Evolutionary conservation across 75 land plant species (phyloP).

Genomic region (Selaginella moellendorffii): DNA sequence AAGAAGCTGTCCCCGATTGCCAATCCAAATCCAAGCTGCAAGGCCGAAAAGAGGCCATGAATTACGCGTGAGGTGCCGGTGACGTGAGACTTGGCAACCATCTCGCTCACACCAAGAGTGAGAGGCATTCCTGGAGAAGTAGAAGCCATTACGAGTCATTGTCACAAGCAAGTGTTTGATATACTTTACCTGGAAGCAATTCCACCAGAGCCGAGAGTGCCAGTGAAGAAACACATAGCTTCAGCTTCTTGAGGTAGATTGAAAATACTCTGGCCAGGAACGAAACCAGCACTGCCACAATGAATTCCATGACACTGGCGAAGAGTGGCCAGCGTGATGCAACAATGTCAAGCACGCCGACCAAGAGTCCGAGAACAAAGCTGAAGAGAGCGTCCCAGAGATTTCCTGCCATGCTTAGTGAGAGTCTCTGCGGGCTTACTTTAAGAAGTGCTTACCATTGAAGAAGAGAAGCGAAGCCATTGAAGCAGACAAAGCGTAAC

Average conservation of each 20-base stretch:
- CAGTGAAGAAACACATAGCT: slow-evolving; percentile 19
- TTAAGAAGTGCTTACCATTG: too few relatives aligned
- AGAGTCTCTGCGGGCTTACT: too few relatives aligned
- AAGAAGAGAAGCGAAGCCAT: slow-evolving; percentile 28
- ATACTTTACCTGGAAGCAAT: slow-evolving; percentile 21
- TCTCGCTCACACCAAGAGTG: slow-evolving; percentile 30
- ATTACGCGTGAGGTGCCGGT: slow-evolving; percentile 31
- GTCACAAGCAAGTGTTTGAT: not conserved
- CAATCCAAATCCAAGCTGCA: slow-evolving; percentile 28
- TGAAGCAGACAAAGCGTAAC: slow-evolving; percentile 24
- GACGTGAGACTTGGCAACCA: slow-evolving; percentile 29
- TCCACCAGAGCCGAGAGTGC: slow-evolving; percentile 25
- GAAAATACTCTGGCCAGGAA: slow-evolving; percentile 14
- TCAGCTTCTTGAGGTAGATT: slow-evolving; percentile 9
- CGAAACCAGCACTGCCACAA: slow-evolving; percentile 20
- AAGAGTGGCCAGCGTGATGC: slow-evolving; percentile 14
- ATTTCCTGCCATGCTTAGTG: slow-evolving; percentile 14
- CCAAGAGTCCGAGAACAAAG: slow-evolving; percentile 15
- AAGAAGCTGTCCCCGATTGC: slow-evolving; percentile 24
- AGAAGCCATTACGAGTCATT: not conserved
- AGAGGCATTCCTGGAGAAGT: slow-evolving; percentile 15
- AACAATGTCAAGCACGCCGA: slow-evolving; percentile 21
- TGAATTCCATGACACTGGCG: slow-evolving; percentile 20
- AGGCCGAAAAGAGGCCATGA: slow-evolving; percentile 23
- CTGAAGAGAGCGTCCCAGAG: slow-evolving; percentile 20